Evolutionary conservation across 306 rosid species (phyloP).

Genomic region (Sindora glabra): DNA sequence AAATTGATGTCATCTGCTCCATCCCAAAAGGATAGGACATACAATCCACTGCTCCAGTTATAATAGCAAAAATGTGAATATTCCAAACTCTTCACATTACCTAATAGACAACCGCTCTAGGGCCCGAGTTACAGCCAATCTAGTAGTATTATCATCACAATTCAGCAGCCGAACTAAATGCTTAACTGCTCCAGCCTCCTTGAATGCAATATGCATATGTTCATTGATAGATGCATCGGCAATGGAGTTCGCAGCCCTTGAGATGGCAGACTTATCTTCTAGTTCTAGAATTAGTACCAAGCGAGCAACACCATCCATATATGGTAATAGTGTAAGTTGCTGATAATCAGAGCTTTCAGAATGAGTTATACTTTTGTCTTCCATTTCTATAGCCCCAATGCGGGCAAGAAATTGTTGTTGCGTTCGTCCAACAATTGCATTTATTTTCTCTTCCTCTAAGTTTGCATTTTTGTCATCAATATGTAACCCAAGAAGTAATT

Average conservation of each 20-base stretch:
- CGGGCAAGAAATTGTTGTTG: constrained; percentile 82
- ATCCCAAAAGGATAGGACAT: too few relatives aligned
- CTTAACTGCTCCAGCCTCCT: constrained; percentile 84
- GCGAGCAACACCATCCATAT: constrained; percentile 88
- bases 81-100: constrained; percentile 25
- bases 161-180: constrained; percentile 53
- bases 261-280: constrained; percentile 48
- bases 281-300: constrained; percentile 69
- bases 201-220: constrained; percentile 70
- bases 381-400: constrained; percentile 66
- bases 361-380: constrained; percentile 28
- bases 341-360: constrained; percentile 34
- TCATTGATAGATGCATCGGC: constrained; percentile 76
- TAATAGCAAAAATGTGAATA: constrained; percentile 6
- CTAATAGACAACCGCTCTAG: constrained; percentile 72
- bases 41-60: background rate
- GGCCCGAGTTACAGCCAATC: constrained; percentile 50
- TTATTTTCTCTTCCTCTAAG: constrained; percentile 65
- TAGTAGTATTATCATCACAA: constrained; percentile 32
- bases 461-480: constrained; percentile 38
- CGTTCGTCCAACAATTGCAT: constrained; percentile 60
- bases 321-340: constrained; percentile 57
- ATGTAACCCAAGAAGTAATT: constrained; percentile 72
- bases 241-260: constrained; percentile 61
- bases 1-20: too few relatives aligned